A percentile compares a stretch with the other conserved stretches of the same genome.
These are phyloP conservation scores for Sporisorium reilianum DNA, from an alignment of 1,284 basidiomycete genomes.

Conservation along the genomic window DNA sequence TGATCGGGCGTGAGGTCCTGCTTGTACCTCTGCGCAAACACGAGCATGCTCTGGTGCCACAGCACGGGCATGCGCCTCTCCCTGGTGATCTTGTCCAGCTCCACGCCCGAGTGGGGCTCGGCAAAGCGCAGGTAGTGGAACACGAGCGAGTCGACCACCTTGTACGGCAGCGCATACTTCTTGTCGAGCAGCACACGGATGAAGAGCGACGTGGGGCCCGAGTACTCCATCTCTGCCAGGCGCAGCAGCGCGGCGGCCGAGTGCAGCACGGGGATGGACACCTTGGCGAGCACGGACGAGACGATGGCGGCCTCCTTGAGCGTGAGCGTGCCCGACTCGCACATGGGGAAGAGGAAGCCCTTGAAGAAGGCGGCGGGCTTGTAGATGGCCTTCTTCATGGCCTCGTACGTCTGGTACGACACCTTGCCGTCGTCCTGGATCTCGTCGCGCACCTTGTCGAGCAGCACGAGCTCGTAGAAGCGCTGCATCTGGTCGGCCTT, in stretches of 20 bases:
- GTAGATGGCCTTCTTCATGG: slow-evolving; percentile 89
- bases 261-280: slow-evolving; percentile 93
- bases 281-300: slow-evolving; percentile 89
- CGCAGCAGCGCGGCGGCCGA: slow-evolving; percentile 94
- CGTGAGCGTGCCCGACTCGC: slow-evolving; percentile 82
- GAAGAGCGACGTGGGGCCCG: slow-evolving; percentile 93
- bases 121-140: slow-evolving; percentile 97
- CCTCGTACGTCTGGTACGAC: slow-evolving; percentile 93
- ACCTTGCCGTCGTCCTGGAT: slow-evolving; percentile 84
- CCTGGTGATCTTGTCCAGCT: slow-evolving; percentile 55
- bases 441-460: slow-evolving; percentile 91
- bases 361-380: slow-evolving; percentile 99
- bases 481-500: slow-evolving; percentile 95
- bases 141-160: slow-evolving; percentile 95
- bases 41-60: slow-evolving; percentile 97
- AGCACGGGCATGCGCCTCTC: slow-evolving; percentile 78
- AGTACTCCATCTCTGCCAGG: slow-evolving; percentile 95
- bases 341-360: slow-evolving; percentile 93
- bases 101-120: slow-evolving; percentile 65
- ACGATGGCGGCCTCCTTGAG: slow-evolving; percentile 96
- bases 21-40: slow-evolving; percentile 96
- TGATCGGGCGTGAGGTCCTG: slow-evolving; percentile 97
- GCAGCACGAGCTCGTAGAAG: slow-evolving; percentile 89
- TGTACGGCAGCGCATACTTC: slow-evolving; percentile 97
- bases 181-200: slow-evolving; percentile 97